Percentiles rank a stretch among this genome's conserved stretches.
These are phyloP conservation scores for Epithele typhae DNA, from an alignment of 768 basidiomycete species.

Conservation along the genomic window DNA sequence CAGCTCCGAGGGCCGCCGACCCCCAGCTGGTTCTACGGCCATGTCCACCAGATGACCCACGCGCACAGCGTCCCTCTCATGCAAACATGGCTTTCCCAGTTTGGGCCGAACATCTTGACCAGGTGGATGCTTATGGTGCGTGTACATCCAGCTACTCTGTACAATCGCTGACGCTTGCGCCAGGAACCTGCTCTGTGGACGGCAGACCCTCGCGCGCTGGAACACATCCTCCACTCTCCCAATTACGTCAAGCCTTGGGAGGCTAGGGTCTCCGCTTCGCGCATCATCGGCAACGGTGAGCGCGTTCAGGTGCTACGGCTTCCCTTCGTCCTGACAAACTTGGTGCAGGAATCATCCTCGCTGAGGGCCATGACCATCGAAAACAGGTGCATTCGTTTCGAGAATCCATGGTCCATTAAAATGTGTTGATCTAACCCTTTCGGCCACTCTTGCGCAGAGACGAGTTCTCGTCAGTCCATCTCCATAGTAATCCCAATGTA, in stretches of 20 bases:
- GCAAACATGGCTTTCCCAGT: conserved; percentile 41
- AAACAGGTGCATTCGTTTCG: too few relatives aligned
- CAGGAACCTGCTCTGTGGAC: conserved; percentile 8
- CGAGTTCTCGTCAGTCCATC: too few relatives aligned
- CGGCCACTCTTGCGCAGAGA: too few relatives aligned
- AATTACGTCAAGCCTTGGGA: conserved; percentile 53
- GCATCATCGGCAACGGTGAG: too few relatives aligned
- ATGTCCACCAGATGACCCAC: conserved; percentile 40
- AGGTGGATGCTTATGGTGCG: conserved; percentile 25
- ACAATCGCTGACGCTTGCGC: not conserved
- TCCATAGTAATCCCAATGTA: too few relatives aligned
- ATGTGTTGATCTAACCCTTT: too few relatives aligned
- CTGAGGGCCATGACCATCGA: not conserved
- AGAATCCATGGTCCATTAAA: too few relatives aligned
- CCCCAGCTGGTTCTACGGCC: conserved; percentile 44
- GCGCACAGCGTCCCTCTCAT: conserved; percentile 33
- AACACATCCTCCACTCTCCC: conserved; percentile 56
- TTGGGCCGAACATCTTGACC: conserved; percentile 43
- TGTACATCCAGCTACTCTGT: conserved; percentile 22
- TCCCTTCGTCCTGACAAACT: too few relatives aligned
- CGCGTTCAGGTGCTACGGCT: too few relatives aligned
- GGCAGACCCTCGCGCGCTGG: conserved; percentile 56
- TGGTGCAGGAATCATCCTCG: not conserved
- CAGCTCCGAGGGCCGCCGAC: conserved; percentile 37
- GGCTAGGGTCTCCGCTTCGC: not conserved